phyloP scores from a whole-genome alignment of 1,284 basidiomycete species.

The Irpex rosettiformis region DNA sequence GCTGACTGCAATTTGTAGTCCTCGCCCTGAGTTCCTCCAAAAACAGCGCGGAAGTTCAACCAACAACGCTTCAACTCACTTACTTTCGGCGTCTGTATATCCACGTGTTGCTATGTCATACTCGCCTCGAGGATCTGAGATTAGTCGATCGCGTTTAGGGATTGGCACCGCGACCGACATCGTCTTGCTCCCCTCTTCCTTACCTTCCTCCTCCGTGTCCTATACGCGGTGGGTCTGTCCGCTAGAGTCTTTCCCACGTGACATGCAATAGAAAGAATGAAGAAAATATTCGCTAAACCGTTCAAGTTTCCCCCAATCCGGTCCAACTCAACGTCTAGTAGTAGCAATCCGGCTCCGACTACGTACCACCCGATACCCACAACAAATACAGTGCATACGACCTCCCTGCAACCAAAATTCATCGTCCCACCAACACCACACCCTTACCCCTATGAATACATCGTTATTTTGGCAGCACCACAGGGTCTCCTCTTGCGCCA shows the following conservation, averaged over 20 bases:
- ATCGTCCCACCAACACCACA: slow-evolving; percentile 65
- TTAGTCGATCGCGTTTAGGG: not conserved
- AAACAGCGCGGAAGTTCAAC: too few species aligned
- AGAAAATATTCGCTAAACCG: not conserved
- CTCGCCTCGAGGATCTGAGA: not conserved
- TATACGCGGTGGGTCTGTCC: too few species aligned
- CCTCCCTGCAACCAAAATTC: slow-evolving; percentile 56
- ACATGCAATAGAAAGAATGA: not conserved
- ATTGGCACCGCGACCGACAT: too few species aligned
- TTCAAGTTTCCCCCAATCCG: not conserved
- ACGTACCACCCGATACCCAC: not conserved
- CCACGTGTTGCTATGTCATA: not conserved
- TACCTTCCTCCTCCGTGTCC: not conserved
- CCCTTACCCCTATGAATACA: slow-evolving; percentile 66
- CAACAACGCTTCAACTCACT: too few species aligned
- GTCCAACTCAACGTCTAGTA: not conserved
- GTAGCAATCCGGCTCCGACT: not conserved
- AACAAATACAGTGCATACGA: slow-evolving; percentile 16
- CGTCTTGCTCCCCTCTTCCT: not conserved
- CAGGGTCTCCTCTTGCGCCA: slow-evolving; percentile 66
- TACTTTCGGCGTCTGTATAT: not conserved
- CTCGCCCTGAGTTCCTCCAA: too few species aligned
- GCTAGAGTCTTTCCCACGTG: too few species aligned
- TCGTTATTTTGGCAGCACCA: slow-evolving; percentile 52
- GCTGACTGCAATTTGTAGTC: not conserved